phyloP scores from a whole-genome alignment of 371 early-diverging fungal genomes.

The Apophysomyces ossiformis region DNA sequence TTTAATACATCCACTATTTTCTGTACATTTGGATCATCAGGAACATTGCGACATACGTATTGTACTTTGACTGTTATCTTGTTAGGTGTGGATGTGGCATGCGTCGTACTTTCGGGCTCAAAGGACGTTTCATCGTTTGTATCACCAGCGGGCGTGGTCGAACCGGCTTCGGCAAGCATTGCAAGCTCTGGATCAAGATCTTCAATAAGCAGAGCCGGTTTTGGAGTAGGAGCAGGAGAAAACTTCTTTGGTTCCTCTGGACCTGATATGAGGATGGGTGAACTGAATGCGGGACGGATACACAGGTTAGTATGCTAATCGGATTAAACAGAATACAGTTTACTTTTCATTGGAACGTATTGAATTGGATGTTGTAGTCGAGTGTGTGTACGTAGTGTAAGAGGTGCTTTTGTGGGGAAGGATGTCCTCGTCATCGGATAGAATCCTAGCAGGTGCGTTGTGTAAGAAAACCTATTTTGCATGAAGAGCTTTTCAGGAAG shows the following conservation, averaged over 20 bases:
- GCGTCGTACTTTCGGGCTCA: neutral
- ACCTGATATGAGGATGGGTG: neutral
- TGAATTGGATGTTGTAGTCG: neutral
- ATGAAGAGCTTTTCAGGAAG: too few species aligned
- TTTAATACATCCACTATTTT: constrained; percentile 13
- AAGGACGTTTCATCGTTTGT: neutral
- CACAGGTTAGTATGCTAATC: neutral
- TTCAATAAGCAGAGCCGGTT: constrained; percentile 17
- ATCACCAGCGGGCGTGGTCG: neutral
- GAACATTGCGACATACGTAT: constrained; percentile 19
- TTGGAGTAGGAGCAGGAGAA: neutral
- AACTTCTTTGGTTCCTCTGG: neutral
- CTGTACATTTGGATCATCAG: neutral
- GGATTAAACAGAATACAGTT: neutral
- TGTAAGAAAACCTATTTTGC: neutral
- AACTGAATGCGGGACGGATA: too few species aligned
- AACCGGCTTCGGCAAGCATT: constrained; percentile 3
- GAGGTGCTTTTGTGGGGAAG: neutral
- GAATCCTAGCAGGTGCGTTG: neutral
- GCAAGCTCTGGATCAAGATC: constrained; percentile 49
- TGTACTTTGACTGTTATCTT: constrained; percentile 40
- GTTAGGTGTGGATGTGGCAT: constrained; percentile 12
- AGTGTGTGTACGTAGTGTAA: neutral
- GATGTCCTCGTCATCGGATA: constrained; percentile 5
- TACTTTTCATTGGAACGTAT: neutral